A percentile compares a stretch with the other conserved stretches of the same genome.
Evolutionary conservation across 176 grass and related monocot genomes (phyloP).

Genomic region (Poa pratensis): DNA sequence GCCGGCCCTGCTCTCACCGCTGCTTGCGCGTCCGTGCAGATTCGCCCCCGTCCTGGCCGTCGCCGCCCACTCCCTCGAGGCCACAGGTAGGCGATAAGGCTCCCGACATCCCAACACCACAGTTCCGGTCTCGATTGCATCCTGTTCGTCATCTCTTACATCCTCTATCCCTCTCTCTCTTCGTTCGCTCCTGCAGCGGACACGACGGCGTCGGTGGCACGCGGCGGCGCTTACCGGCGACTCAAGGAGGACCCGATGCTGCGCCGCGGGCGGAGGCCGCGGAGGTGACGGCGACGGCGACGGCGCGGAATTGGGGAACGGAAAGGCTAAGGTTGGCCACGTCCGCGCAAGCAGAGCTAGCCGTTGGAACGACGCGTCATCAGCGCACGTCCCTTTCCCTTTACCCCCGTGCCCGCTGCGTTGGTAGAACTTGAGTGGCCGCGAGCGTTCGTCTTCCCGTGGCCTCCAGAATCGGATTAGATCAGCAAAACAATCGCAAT

Average conservation of each 20-base stretch:
- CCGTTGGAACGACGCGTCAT: constrained; percentile 40
- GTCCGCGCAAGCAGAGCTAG: constrained; percentile 42
- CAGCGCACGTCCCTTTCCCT: constrained; percentile 22
- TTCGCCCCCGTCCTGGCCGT: constrained; percentile 51
- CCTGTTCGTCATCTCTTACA: neutral
- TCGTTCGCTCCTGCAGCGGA: constrained; percentile 16
- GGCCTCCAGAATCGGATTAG: constrained; percentile 1
- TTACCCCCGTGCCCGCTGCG: neutral
- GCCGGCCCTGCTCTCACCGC: neutral
- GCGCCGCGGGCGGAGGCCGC: constrained; percentile 45
- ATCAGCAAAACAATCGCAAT: neutral
- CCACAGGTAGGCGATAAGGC: constrained; percentile 33
- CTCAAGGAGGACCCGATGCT: constrained; percentile 55
- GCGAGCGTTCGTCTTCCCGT: constrained; percentile 2
- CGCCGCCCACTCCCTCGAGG: constrained; percentile 43
- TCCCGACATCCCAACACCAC: neutral
- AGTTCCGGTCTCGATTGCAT: neutral
- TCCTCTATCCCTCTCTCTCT: neutral
- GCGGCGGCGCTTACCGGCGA: constrained; percentile 51
- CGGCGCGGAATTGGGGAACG: neutral
- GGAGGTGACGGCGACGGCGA: neutral
- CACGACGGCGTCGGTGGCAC: constrained; percentile 23
- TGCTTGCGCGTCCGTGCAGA: constrained; percentile 38
- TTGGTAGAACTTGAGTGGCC: constrained; percentile 18
- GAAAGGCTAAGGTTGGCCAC: neutral